Evolutionary conservation across 2,329 filamentous ascomycete species (phyloP), one percentile per base, ranked within the genome.

Genomic region (Neofusicoccum sp.): DNA sequence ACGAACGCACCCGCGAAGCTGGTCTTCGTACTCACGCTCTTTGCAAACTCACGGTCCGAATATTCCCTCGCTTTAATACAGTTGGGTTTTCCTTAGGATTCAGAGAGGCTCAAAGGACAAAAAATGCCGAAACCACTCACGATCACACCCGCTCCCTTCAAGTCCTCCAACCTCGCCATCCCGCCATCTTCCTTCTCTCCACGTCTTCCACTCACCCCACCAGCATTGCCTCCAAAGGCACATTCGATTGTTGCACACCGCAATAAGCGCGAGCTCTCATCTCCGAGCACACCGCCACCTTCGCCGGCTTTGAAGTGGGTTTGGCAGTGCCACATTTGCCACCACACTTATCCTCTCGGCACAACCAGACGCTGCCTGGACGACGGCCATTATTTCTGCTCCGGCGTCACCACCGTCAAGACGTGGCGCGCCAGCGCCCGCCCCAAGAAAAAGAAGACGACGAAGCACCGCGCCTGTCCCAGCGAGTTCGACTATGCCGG

Each of bases 311-410:
- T 81, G 3, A 67, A 70, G 22, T 85, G 83, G 83, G 71, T 81
- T 37, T 85, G 83, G 83, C 76, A 78, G 66, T 85, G 83, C 68
- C 83, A 85, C 69, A 69, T 80, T 47, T 85, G 83, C 71, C 71
- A 73, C 41, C 74, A 72, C 16, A 75, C 72, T 9, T 85, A 85
- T 70, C 72, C 74, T 1, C 74, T 85, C 2, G 79, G 76, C 22
- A 78, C 78, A 2, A 85, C 83, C 0, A 78, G 81, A 0, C 79
- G 83, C 59, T 85, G 83, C 64, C 78, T 85, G 6, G 76, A 81
- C 49, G 83, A 85, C 66, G 83, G 83, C 1, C 83, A 85, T 69
- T 73, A 74, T 64, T 85, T 84, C 75, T 85, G 83, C 73, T 73
- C 80, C 3, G 82, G 83, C 65, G 77, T 70, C 1, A 80, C 77